phyloP scores from a whole-genome alignment of 331 rosid species.

The Dryas integrifolia region DNA sequence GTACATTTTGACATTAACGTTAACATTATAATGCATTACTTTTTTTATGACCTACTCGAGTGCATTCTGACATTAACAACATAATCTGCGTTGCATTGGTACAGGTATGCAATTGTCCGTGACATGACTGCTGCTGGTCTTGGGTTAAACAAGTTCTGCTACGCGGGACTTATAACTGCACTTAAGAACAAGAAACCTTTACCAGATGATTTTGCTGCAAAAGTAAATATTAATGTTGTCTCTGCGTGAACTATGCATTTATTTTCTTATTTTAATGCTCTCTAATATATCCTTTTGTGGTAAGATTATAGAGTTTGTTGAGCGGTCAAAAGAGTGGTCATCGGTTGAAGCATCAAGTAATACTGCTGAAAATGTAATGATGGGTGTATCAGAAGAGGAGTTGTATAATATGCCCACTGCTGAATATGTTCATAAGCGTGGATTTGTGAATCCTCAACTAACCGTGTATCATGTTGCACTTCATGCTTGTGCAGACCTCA shows the following conservation, averaged over 20 bases:
- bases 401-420: conserved; percentile 87
- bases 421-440: conserved; percentile 62
- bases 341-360: conserved; percentile 59
- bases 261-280: conserved; percentile 23
- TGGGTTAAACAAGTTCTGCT: conserved; percentile 86
- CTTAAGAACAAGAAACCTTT: conserved; percentile 67
- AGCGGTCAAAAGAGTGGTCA: conserved; percentile 74
- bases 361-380: conserved; percentile 85
- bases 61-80: background rate
- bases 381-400: conserved; percentile 84
- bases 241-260: conserved; percentile 18
- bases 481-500: conserved; percentile 78
- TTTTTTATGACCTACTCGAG: background rate
- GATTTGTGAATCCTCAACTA: conserved; percentile 46
- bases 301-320: conserved; percentile 90
- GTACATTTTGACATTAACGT: no score
- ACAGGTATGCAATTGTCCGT: conserved; percentile 82
- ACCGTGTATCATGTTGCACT: conserved; percentile 79
- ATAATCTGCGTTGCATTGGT: background rate
- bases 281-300: conserved; percentile 33
- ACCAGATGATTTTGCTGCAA: conserved; percentile 76
- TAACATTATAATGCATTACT: no score
- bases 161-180: conserved; percentile 83
- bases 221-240: conserved; percentile 44
- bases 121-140: conserved; percentile 99